Percentiles rank a stretch among this genome's conserved stretches.
phyloP scores from a whole-genome alignment of 2,329 filamentous ascomycete genomes.

The Talaromyces verruculosus region DNA sequence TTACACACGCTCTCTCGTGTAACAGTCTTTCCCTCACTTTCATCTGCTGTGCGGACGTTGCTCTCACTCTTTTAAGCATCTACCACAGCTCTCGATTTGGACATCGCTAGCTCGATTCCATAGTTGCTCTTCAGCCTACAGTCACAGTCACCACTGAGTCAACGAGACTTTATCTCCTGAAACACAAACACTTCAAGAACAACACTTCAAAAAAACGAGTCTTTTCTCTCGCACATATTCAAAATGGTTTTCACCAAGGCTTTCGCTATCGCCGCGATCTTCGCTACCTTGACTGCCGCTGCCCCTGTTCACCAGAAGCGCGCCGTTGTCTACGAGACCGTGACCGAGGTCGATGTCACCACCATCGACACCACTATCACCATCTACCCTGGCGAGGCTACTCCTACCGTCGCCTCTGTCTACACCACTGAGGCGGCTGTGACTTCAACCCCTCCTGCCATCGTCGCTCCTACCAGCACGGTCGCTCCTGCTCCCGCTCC shows the following conservation, averaged over 20 bases:
- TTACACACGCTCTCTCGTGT: conserved; percentile 16
- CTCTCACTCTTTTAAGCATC: conserved; percentile 20
- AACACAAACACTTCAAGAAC: neutral
- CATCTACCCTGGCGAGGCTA: conserved; percentile 41
- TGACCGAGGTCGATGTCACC: conserved; percentile 49
- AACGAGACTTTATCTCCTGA: neutral
- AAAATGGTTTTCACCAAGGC: conserved; percentile 42
- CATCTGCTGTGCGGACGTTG: conserved; percentile 24
- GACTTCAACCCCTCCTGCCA: conserved; percentile 13
- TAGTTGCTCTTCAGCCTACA: conserved; percentile 11
- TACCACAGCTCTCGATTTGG: conserved; percentile 6
- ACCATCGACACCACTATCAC: conserved; percentile 53
- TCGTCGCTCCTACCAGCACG: conserved; percentile 1
- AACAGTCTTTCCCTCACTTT: conserved; percentile 11
- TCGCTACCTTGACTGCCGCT: conserved; percentile 34
- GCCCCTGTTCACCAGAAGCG: conserved; percentile 40
- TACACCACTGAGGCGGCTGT: conserved; percentile 19
- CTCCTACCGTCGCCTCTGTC: conserved; percentile 14
- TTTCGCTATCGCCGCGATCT: conserved; percentile 38
- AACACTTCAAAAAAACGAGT: neutral
- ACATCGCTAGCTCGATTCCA: conserved; percentile 24
- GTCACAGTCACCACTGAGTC: conserved; percentile 5
- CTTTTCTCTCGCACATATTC: conserved; percentile 16
- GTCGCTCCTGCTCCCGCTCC: conserved; percentile 21
- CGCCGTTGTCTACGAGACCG: conserved; percentile 52